Base-by-base conservation (phyloP, 208 protist genomes). In the Blechomonas ayalai region DNA sequence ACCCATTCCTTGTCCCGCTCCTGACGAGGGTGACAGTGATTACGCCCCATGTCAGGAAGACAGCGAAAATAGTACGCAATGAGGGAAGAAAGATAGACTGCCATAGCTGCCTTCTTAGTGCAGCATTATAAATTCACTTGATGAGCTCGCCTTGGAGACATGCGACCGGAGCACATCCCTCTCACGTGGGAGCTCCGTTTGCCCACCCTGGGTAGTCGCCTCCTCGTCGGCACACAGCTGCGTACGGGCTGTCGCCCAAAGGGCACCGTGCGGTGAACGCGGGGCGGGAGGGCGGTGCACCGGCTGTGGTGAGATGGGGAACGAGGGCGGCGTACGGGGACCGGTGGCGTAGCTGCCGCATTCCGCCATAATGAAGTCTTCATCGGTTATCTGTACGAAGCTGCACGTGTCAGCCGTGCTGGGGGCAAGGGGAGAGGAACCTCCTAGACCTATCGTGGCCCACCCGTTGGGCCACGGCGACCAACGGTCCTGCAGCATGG, bases 321-420 rank as follows among this genome's bases (percentile, higher is more conserved):
- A 24, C 42, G 4, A 12, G 5, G 22, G 24, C 39, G 3, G 8
- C 31, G 24, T n/a, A 24, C 16, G 24, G 23, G 26, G 32, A n/a
- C 20, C 15, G 31, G 12, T 34, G 31, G 31, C n/a, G 31, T 28
- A 4, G 13, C 4, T 15, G n/a, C 12, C 2, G 0, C 24, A 16
- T 46, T 49, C 2, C 23, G n/a, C 3, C 12, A 34, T 27, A 34
- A 31, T 19, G 13, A 64, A 4, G 10, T 70, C 62, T 38, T 70
- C 62, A 22, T 35, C 36, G 4, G 50, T 55, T 19, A 70, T 26
- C 12, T 53, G 55, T 5, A 59, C 35, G 44, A 64, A 70, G 33
- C 55, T 70, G 12, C 45, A 43, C 27, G 33, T 34, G 16, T 28
- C 42, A 34, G 9, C 28, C 23, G 25, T 48, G 20, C 18, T 48